A percentile compares a stretch with the other conserved stretches of the same genome.
These are phyloP conservation scores for Calonectria pteridis DNA, from an alignment of 2,329 filamentous ascomycete genomes.

Conservation along the genomic window DNA sequence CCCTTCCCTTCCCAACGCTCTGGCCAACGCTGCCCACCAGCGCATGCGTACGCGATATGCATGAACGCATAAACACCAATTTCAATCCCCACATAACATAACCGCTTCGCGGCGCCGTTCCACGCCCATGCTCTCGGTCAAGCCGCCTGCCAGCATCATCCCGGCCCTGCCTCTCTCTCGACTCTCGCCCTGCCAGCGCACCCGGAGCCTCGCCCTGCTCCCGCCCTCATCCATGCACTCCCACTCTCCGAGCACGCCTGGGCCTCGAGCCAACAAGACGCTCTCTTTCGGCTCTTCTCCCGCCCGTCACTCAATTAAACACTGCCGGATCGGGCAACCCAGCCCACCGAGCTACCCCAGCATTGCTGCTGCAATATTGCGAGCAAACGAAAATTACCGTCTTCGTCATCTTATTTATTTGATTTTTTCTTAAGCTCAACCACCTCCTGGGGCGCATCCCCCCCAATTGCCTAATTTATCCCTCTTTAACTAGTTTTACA, in stretches of 20 bases:
- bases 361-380: neutral
- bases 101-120: slow-evolving; percentile 44
- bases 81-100: slow-evolving; percentile 44
- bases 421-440: neutral
- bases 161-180: slow-evolving; percentile 1
- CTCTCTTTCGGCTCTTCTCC: slow-evolving; percentile 27
- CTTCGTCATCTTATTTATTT: slow-evolving; percentile 4
- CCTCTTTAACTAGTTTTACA: slow-evolving; percentile 36
- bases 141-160: slow-evolving; percentile 37
- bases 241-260: slow-evolving; percentile 27
- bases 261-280: slow-evolving; percentile 20
- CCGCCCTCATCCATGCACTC: slow-evolving; percentile 36
- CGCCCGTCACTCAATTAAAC: slow-evolving; percentile 22
- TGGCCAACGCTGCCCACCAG: slow-evolving; percentile 13
- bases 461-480: slow-evolving; percentile 27
- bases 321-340: slow-evolving; percentile 33
- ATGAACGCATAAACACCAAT: slow-evolving; percentile 49
- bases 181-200: slow-evolving; percentile 30
- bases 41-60: slow-evolving; percentile 26
- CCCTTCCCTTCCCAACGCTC: slow-evolving; percentile 6
- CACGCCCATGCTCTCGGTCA: slow-evolving; percentile 49
- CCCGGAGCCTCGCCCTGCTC: slow-evolving; percentile 29
- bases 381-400: slow-evolving; percentile 1
- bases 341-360: slow-evolving; percentile 21
- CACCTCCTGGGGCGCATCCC: neutral